Evolutionary conservation across 495 filamentous ascomycete genomes (phyloP).

Genomic region (Penicillium riverlandense): DNA sequence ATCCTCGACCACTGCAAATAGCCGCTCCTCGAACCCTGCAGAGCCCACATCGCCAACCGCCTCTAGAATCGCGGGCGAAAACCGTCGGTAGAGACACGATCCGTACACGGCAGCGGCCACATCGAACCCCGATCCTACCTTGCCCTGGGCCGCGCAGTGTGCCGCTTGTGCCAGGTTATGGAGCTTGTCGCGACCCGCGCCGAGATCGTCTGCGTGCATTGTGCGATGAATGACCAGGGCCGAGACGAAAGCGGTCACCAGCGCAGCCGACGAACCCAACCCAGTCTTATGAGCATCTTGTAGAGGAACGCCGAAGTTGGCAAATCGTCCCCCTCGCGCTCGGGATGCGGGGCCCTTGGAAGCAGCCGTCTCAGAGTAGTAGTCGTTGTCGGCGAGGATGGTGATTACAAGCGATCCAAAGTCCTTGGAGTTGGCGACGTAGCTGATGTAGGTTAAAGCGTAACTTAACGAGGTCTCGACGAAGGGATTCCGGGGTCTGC

Average conservation of each 20-base stretch:
- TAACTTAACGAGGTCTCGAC: constrained; percentile 86
- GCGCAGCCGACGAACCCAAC: constrained; percentile 87
- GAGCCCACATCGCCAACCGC: constrained; percentile 55
- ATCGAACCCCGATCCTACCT: constrained; percentile 93
- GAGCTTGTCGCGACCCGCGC: constrained; percentile 46
- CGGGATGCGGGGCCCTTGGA: constrained; percentile 21
- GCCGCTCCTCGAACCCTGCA: constrained; percentile 54
- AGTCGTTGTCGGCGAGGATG: constrained; percentile 90
- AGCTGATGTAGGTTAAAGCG: constrained; percentile 72
- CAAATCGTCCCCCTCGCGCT: constrained; percentile 48
- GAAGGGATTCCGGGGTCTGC: constrained; percentile 62
- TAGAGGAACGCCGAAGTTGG: constrained; percentile 69
- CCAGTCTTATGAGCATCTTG: constrained; percentile 87
- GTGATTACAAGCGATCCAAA: constrained; percentile 68
- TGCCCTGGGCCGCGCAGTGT: constrained; percentile 94
- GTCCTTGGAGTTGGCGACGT: constrained; percentile 41
- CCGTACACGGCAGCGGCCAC: constrained; percentile 92
- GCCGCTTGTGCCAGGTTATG: constrained; percentile 92
- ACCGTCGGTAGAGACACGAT: constrained; percentile 81
- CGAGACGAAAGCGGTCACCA: constrained; percentile 86
- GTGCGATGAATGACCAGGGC: constrained; percentile 71
- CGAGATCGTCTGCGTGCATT: constrained; percentile 54
- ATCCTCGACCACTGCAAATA: constrained; percentile 61
- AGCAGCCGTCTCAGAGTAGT: constrained; percentile 72
- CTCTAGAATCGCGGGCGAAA: constrained; percentile 71